Evolutionary conservation across 2,329 filamentous ascomycete genomes (phyloP), one percentile per base, ranked within the genome.

Genomic region (Aureobasidium namibiae): DNA sequence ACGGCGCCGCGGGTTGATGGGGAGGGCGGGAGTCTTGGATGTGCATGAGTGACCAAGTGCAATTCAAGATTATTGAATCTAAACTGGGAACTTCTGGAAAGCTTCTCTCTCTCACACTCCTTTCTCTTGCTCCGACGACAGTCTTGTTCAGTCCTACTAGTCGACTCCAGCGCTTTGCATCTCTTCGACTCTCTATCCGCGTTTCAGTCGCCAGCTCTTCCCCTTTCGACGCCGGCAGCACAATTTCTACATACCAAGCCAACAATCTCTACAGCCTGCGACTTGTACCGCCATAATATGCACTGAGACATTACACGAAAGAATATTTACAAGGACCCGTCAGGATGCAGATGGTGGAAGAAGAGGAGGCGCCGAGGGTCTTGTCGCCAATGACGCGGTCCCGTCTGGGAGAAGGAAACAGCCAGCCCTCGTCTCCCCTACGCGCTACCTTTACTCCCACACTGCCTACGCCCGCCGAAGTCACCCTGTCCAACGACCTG

Each of bases 261-360:
- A 31, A 38, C 53, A 39, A 56, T 46, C 36, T 11, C 52, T 24
- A 42, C 39, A 56, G 6, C 53, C 21, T 36, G 21, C 31, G 38
- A 2, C 41, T 16, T 46, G 24, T 38, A 33, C 29, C 24, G 44
- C 31, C 31, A 38, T 56, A 44, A 56, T 44, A 56, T 56, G 39
- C 46, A 36, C 41, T 56, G 53, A 56, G 31, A 29, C 21, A 2
- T 9, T 11, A 16, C 5, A 34, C 14, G 9, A 13, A n/a, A 14
- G 9, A 52, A 26, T 7, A 14, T 18, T 14, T 13, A 52, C 16
- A 39, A 26, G 7, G 11, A 18, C 3, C 42, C 14, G 26, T 14
- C 53, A 58, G 31, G 54, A 58, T 58, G 54, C 29, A 58, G 44
- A 58, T 58, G 54, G 54, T 58, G 34, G 44, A 44, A 49, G 54